phyloP scores from a whole-genome alignment of 768 basidiomycete species.

The Botryobasidium botryosum region DNA sequence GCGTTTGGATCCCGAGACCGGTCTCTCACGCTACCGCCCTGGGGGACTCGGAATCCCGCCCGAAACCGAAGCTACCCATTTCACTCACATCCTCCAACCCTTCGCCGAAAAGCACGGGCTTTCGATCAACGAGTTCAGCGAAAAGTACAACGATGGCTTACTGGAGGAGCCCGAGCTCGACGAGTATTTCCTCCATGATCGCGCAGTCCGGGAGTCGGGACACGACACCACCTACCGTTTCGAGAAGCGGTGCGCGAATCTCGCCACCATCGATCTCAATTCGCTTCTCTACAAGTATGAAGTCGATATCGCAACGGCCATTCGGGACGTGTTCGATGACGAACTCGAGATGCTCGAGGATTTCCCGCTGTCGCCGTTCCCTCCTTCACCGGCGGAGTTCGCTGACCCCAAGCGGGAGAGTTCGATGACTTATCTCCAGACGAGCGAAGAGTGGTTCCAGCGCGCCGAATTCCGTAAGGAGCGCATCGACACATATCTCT shows the following conservation, averaged over 20 bases:
- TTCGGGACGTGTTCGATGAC: slow-evolving; percentile 88
- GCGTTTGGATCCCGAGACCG: slow-evolving; percentile 85
- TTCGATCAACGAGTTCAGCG: slow-evolving; percentile 89
- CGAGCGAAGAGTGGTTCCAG: slow-evolving; percentile 82
- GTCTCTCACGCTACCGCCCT: slow-evolving; percentile 86
- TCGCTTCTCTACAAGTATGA: slow-evolving; percentile 97
- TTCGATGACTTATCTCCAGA: slow-evolving; percentile 44
- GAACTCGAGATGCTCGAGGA: slow-evolving; percentile 85
- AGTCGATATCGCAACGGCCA: slow-evolving; percentile 94
- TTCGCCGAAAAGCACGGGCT: slow-evolving; percentile 85
- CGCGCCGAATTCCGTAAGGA: slow-evolving; percentile 70
- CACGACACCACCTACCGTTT: slow-evolving; percentile 96
- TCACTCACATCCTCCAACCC: slow-evolving; percentile 93
- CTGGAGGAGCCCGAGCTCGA: slow-evolving; percentile 79
- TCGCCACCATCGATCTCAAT: slow-evolving; percentile 92
- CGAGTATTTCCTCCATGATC: slow-evolving; percentile 95
- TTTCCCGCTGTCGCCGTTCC: slow-evolving; percentile 83
- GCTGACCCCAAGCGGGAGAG: slow-evolving; percentile 41
- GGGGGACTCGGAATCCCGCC: slow-evolving; percentile 93
- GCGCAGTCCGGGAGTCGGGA: slow-evolving; percentile 88
- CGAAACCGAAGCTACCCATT: slow-evolving; percentile 96
- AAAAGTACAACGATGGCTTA: slow-evolving; percentile 77
- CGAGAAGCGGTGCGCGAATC: slow-evolving; percentile 93
- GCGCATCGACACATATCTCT: slow-evolving; percentile 83
- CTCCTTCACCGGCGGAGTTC: slow-evolving; percentile 57